Percentiles rank a stretch among this genome's conserved stretches.
Evolutionary conservation across 2,329 filamentous ascomycete species (phyloP).

Genomic region (Rhynchosporium agropyri): DNA sequence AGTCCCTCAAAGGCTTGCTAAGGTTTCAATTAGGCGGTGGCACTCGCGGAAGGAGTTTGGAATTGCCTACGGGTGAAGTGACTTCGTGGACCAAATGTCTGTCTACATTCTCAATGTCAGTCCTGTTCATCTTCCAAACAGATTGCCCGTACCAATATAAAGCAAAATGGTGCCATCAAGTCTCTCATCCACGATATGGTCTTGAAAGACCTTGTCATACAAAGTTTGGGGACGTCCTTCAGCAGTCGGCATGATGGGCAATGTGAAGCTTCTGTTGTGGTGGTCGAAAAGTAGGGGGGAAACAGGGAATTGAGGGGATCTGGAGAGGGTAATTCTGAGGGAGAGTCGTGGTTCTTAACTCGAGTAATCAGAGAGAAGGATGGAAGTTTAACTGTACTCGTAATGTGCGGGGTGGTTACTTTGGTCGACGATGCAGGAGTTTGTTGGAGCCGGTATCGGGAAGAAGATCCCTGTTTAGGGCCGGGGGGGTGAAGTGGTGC

Average conservation of each 20-base stretch:
- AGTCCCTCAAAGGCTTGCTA: constrained; percentile 97
- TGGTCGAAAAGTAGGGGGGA: neutral
- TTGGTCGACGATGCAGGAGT: constrained; percentile 7
- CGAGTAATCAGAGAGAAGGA: neutral
- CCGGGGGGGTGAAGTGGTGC: constrained; percentile 14
- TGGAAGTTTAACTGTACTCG: neutral
- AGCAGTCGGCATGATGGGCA: constrained; percentile 68
- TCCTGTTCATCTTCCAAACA: neutral
- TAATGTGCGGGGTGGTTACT: constrained; percentile 17
- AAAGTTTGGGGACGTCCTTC: constrained; percentile 77
- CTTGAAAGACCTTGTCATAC: constrained; percentile 96
- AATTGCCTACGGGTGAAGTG: constrained; percentile 78
- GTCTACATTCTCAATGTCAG: constrained; percentile 54
- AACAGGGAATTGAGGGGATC: neutral
- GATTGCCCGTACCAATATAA: constrained; percentile 76
- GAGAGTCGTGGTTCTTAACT: neutral
- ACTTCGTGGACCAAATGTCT: constrained; percentile 98
- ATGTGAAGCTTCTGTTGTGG: neutral
- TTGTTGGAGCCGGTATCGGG: constrained; percentile 17
- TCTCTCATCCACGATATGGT: constrained; percentile 94
- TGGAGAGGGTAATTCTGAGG: neutral
- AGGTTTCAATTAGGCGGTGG: constrained; percentile 34
- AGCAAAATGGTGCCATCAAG: constrained; percentile 89
- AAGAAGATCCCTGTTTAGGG: constrained; percentile 9
- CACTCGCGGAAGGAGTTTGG: neutral